Evolutionary conservation across 768 basidiomycete species (phyloP), one percentile per base, ranked within the genome.

Genomic region (Auricularia heimuer): DNA sequence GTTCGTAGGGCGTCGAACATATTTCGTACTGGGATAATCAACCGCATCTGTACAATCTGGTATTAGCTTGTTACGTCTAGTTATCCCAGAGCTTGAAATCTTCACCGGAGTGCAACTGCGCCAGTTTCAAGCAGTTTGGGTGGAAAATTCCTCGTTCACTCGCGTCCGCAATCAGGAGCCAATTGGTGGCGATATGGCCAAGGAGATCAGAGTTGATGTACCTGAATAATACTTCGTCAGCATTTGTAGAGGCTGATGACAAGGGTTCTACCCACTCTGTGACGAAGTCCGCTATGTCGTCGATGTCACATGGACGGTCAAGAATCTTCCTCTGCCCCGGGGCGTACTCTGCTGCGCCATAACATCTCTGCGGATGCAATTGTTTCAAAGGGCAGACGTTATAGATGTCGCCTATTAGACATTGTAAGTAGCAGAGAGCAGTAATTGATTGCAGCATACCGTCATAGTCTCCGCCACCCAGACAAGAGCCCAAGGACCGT

Each of bases 401-500:
- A 65, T 84, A 87, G 10, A 77, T 72, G 65, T 87, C 86, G 29
- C 39, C 39, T 42, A 42, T 42, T 7, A 42, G 39, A 1, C 8
- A 14, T 42, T 14, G 29, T 29, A 29, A 29, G 29, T 29, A 29
- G 29, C 29, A 29, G 29, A 29, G 29, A 29, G 29, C 29, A 29
- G 29, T 29, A 0, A 29, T 29, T 29, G 29, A 29, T 3, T 29
- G 29, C 29, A 29, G 29, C 29, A 29, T 42, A 42, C 87, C 87
- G 70, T 90, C 88, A 10, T 88, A 75, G 70, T 89, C 88, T 0
- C 87, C 88, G 1, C 88, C 88, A 3, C 87, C 86, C 0, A 87
- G 77, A 65, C 39, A 77, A 85, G 3, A 85, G 84, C 0, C 54
- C 54, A 54, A 18, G 10, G 54, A n/a, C 6, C 54, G n/a, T 54